Percentiles rank a stretch among this genome's conserved stretches.
Conservation (phyloP, 495 filamentous ascomycete genomes). For the Tetracladium setigerum region DNA sequence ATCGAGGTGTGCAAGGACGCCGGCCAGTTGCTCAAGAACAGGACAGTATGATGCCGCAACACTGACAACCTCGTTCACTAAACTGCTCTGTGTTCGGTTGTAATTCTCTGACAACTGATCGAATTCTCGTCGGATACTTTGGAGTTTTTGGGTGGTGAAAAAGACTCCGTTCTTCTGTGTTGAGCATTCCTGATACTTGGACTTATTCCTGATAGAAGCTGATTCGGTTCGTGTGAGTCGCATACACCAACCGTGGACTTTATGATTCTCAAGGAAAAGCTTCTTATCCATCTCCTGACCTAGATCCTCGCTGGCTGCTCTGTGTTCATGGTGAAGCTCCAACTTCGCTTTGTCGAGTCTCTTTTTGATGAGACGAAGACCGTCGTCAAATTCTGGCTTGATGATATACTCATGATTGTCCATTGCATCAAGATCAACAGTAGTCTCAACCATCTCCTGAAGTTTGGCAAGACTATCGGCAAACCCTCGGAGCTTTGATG, state of each 20-base stretch:
- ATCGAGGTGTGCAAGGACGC: conserved; percentile 86
- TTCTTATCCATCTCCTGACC: conserved; percentile 95
- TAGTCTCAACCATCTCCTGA: conserved; percentile 98
- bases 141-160: conserved; percentile 86
- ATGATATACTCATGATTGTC: conserved; percentile 98
- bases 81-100: conserved; percentile 84
- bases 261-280: conserved; percentile 94
- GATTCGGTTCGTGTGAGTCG: conserved; percentile 87
- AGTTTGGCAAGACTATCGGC: conserved; percentile 77
- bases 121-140: conserved; percentile 77
- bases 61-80: conserved; percentile 87
- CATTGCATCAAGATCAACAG: conserved; percentile 89
- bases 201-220: conserved; percentile 85
- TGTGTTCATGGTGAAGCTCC: conserved; percentile 81
- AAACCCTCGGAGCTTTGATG: conserved; percentile 65
- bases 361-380: conserved; percentile 77
- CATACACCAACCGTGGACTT: conserved; percentile 94
- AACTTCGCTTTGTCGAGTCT: conserved; percentile 78
- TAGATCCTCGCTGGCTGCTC: conserved; percentile 69
- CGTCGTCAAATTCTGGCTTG: conserved; percentile 96
- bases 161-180: conserved; percentile 99
- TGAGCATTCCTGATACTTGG: conserved; percentile 85
- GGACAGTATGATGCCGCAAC: conserved; percentile 94
- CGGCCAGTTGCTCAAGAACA: conserved; percentile 83
- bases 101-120: conserved; percentile 94